Conservation (phyloP, 805 yeast genomes). For the Candida railenensis region DNA sequence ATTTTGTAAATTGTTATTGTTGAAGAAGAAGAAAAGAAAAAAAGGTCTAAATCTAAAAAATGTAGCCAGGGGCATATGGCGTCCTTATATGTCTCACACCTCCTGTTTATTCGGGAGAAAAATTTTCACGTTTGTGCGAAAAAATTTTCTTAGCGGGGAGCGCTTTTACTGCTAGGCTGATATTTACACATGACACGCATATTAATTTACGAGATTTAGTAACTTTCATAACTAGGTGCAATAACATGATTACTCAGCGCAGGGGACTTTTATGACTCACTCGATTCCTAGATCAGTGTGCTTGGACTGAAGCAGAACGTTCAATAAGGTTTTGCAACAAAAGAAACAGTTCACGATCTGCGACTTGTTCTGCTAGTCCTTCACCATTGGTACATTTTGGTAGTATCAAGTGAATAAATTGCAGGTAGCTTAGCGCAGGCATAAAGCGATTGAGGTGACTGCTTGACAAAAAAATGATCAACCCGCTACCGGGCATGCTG, state of each 20-base stretch:
- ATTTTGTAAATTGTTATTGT: constrained; percentile 9
- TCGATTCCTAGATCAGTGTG: too few species aligned
- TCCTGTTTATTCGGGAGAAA: neutral
- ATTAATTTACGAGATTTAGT: neutral
- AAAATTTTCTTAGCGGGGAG: constrained; percentile 3
- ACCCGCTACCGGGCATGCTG: neutral
- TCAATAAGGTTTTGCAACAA: too few species aligned
- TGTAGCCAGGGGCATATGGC: neutral
- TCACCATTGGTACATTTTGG: too few species aligned
- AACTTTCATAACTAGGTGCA: neutral
- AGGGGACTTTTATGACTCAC: constrained; percentile 1
- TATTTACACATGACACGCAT: constrained; percentile 1
- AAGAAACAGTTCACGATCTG: too few species aligned
- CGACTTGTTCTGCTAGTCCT: too few species aligned
- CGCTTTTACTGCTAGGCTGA: neutral
- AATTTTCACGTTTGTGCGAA: neutral
- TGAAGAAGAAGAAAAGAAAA: constrained; percentile 7
- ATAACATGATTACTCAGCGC: constrained; percentile 1
- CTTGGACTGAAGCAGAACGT: too few species aligned
- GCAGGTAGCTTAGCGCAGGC: too few species aligned
- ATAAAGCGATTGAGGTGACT: neutral
- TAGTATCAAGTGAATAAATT: too few species aligned
- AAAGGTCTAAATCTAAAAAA: constrained; percentile 2
- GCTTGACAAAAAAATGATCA: neutral
- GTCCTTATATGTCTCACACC: constrained; percentile 4